These are phyloP conservation scores for Megacollybia platyphylla DNA, from an alignment of 1,284 basidiomycete genomes.

Conservation along the genomic window DNA sequence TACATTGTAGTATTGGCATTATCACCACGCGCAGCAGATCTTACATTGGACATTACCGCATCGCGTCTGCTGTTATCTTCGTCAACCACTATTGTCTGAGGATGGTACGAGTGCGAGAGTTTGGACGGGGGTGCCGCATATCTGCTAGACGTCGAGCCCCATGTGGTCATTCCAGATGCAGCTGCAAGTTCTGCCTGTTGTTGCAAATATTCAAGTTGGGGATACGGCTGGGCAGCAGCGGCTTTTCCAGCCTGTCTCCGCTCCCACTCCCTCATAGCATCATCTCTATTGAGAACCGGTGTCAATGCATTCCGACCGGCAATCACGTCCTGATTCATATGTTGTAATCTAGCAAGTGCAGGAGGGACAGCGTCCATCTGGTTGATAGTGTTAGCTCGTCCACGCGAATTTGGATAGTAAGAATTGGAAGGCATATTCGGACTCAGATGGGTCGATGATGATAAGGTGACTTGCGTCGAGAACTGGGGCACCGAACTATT, in stretches of 20 bases:
- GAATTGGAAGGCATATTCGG: conserved; percentile 48
- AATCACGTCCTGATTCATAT: conserved; percentile 82
- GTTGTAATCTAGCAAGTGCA: conserved; percentile 77
- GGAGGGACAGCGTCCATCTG: conserved; percentile 87
- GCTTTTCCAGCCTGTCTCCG: conserved; percentile 62
- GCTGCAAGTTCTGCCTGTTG: conserved; percentile 83
- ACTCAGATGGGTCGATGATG: conserved; percentile 23
- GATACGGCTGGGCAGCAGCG: conserved; percentile 58
- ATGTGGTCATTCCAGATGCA: conserved; percentile 40
- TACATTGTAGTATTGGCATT: conserved; percentile 25
- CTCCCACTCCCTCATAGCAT: conserved; percentile 86
- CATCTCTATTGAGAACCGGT: conserved; percentile 82
- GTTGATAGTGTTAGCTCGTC: conserved; percentile 82
- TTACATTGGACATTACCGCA: conserved; percentile 60
- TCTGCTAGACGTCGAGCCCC: conserved; percentile 27
- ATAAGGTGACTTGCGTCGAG: conserved; percentile 12
- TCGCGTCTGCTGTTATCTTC: conserved; percentile 48
- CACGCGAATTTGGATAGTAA: conserved; percentile 54
- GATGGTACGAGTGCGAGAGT: conserved; percentile 57
- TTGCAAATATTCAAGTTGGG: conserved; percentile 80
- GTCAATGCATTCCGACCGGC: conserved; percentile 73
- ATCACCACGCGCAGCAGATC: conserved; percentile 49
- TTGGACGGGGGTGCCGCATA: conserved; percentile 58
- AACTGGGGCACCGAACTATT: conserved; percentile 27
- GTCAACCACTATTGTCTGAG: conserved; percentile 46